These are phyloP conservation scores for Chaetothyriales sp. DNA, from an alignment of 2,329 filamentous ascomycete species.

Conservation along the genomic window DNA sequence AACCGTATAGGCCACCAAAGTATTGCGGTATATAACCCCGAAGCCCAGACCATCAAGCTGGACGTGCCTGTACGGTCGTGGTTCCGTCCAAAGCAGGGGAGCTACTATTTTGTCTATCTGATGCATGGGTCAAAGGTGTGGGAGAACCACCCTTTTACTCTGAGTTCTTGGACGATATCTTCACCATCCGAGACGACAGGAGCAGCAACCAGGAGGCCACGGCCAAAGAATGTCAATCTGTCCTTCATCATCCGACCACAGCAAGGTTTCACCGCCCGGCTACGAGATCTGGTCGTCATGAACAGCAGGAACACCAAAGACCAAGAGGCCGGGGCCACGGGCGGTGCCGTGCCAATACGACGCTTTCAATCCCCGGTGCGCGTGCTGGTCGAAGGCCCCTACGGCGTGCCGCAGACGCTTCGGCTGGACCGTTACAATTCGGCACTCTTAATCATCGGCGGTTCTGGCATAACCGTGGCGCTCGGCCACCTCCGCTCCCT, in stretches of 20 bases:
- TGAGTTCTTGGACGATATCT: slow-evolving; percentile 20
- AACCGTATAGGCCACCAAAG: slow-evolving; percentile 19
- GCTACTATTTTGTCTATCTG: slow-evolving; percentile 37
- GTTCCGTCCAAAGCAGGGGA: slow-evolving; percentile 26
- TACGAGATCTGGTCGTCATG: slow-evolving; percentile 18
- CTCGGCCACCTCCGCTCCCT: slow-evolving; percentile 29
- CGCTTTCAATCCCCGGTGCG: slow-evolving; percentile 16
- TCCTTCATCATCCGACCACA: slow-evolving; percentile 37
- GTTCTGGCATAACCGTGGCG: slow-evolving; percentile 26
- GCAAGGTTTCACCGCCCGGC: slow-evolving; percentile 34
- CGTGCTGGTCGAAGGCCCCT: slow-evolving; percentile 37
- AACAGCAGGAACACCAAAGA: neutral
- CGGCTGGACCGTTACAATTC: slow-evolving; percentile 30
- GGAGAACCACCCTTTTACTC: slow-evolving; percentile 38
- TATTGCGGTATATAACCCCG: slow-evolving; percentile 28
- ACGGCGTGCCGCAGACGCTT: slow-evolving; percentile 27
- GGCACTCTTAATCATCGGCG: slow-evolving; percentile 33
- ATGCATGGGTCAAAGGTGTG: slow-evolving; percentile 30
- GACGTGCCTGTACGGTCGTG: slow-evolving; percentile 26
- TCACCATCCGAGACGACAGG: neutral
- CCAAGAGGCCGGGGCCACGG: slow-evolving; percentile 18
- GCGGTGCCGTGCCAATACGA: no score
- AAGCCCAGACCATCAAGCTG: slow-evolving; percentile 31
- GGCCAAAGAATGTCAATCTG: slow-evolving; percentile 17
- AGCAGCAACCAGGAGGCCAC: neutral